Evolutionary conservation across 2,329 filamentous ascomycete genomes (phyloP).

Genomic region (Pseudogymnoascus sp.): DNA sequence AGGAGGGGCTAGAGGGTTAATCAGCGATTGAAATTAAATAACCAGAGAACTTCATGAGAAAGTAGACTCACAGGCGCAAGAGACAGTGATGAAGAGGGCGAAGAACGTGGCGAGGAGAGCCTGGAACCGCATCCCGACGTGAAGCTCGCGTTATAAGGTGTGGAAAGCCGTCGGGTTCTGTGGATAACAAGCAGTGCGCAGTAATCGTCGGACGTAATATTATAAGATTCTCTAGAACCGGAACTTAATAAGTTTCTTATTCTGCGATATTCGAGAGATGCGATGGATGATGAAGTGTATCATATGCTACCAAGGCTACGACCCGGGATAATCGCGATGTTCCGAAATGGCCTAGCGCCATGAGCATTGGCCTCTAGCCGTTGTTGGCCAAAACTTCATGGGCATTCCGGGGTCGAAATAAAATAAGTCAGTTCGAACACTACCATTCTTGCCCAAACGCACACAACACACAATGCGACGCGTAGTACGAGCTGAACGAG

Average conservation of each 20-base stretch:
- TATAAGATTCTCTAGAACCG: background rate
- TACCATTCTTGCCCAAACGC: background rate
- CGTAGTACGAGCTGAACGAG: constrained; percentile 1
- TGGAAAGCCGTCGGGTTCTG: background rate
- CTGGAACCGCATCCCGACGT: background rate
- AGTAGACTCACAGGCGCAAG: constrained; percentile 23
- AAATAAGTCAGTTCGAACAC: background rate
- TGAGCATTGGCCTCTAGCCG: background rate
- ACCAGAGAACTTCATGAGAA: background rate
- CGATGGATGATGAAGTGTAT: background rate
- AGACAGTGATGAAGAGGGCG: constrained; percentile 20
- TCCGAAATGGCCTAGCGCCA: background rate
- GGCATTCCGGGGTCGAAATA: background rate
- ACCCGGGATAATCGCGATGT: background rate
- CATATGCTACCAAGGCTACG: constrained; percentile 5
- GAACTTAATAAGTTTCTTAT: background rate
- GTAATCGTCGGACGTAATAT: background rate
- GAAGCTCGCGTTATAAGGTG: background rate
- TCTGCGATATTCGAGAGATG: background rate
- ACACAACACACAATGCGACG: constrained; percentile 4
- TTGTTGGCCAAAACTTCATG: constrained; percentile 7
- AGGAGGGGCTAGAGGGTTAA: constrained; percentile 42
- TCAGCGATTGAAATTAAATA: constrained; percentile 18
- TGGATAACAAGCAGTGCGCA: background rate
- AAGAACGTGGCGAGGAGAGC: constrained; percentile 19